Base-by-base conservation (phyloP, 2,329 filamentous ascomycete genomes). In the Talaromyces sp. region DNA sequence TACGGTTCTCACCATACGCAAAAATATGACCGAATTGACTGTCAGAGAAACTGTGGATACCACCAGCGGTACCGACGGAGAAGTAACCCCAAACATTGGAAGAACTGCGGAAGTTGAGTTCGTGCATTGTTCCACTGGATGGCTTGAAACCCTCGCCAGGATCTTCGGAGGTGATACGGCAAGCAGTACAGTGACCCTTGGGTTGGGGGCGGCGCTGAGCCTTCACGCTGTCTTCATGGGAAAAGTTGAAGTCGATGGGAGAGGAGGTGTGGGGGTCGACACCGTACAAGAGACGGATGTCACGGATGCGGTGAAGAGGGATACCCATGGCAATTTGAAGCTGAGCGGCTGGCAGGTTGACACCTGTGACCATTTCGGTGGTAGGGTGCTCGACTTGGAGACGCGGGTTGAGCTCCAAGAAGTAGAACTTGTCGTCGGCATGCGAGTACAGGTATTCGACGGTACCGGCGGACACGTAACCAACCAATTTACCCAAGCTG, bases 21-120 rank as follows among this genome's bases (percentile, higher is more conserved):
- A 99, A 99, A 68, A 99, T 99, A 79, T 99, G 94, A 79, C 94
- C 94, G 69, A 99, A 99, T 74, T 99, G 94, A 72, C 90, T 95
- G 81, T 99, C 94, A 8, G 94, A 97, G 84, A 96, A 99, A 77
- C 91, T 97, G 85, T 99, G 94, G 66, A 99, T 99, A 77, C 92
- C 92, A 80, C 92, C 93, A 59, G 92, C 88, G 10, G 92, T 94
- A 80, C 92, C 91, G 75, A 99, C 94, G 57, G 94, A 99, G 86
- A 99, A 99, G 80, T 99, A 99, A 83, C 94, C 94, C 94, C 94
- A 99, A 60, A 97, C 94, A 68, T 99, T 99, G 65, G 94, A 97
- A 75, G 92, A 96, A 81, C 90, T 95, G 73, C 94, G 87, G 86
- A 99, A 99, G 83, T 99, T 99, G 72, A 99, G 82, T 73, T 99